These are phyloP conservation scores for Aspergillus calidoustus DNA, from an alignment of 2,329 filamentous ascomycete species.

Conservation along the genomic window DNA sequence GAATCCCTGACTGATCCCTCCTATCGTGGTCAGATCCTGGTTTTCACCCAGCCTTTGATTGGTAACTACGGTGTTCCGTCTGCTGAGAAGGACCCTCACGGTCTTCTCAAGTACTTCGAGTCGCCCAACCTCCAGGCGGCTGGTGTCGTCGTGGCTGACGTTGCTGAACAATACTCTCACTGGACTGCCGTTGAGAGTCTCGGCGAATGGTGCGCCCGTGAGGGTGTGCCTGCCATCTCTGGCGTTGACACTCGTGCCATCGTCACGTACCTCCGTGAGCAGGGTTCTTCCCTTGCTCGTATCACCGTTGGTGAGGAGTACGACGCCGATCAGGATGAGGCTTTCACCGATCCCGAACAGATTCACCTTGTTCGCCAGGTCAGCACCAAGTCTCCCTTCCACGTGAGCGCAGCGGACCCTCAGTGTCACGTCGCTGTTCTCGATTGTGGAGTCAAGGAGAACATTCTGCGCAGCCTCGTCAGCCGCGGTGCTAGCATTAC, in stretches of 20 bases:
- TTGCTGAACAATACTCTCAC: conserved; percentile 92
- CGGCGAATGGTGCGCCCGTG: conserved; percentile 90
- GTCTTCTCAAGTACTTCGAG: conserved; percentile 96
- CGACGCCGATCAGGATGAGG: conserved; percentile 96
- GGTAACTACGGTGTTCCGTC: conserved; percentile 98
- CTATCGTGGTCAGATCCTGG: conserved; percentile 83
- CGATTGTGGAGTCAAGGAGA: conserved; percentile 99
- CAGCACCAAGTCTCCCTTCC: conserved; percentile 97
- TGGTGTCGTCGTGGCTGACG: conserved; percentile 94
- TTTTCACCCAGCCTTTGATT: conserved; percentile 97
- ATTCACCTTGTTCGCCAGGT: conserved; percentile 97
- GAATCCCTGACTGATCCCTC: conserved; percentile 78
- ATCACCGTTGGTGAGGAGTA: conserved; percentile 98
- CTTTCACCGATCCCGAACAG: conserved; percentile 90
- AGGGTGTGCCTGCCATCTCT: conserved; percentile 94
- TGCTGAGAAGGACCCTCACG: conserved; percentile 79
- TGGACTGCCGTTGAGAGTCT: conserved; percentile 98
- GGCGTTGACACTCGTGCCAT: conserved; percentile 97
- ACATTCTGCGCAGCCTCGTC: conserved; percentile 94
- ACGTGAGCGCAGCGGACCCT: conserved; percentile 82
- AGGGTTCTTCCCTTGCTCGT: conserved; percentile 91
- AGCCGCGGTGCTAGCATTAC: conserved; percentile 90
- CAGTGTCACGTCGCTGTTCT: conserved; percentile 90
- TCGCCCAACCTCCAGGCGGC: conserved; percentile 96
- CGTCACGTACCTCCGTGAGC: conserved; percentile 93